Evolutionary conservation across 176 grass and related monocot species (phyloP).

Genomic region (Olyra latifolia): DNA sequence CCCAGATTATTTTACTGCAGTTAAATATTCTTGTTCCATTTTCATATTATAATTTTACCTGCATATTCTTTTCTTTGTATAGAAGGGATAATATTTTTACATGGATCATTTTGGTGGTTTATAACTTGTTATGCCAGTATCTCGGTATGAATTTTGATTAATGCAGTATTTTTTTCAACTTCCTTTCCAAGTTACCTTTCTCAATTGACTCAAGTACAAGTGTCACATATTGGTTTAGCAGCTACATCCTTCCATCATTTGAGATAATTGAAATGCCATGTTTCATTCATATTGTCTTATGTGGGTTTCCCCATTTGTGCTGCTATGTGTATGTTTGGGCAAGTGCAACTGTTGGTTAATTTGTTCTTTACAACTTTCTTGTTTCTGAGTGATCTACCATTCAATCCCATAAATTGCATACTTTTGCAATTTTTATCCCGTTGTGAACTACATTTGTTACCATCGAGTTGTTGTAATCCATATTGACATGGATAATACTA

Average conservation of each 20-base stretch:
- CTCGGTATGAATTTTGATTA: background rate
- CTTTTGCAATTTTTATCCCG: background rate
- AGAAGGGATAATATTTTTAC: background rate
- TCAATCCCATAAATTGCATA: background rate
- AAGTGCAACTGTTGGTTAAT: background rate
- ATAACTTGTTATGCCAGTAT: background rate
- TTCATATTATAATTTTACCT: background rate
- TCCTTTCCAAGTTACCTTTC: background rate
- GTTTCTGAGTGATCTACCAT: background rate
- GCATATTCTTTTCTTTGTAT: background rate
- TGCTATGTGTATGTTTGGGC: background rate
- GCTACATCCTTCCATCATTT: background rate
- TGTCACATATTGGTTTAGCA: background rate
- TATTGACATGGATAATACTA: background rate
- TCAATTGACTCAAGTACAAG: background rate
- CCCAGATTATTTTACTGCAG: background rate
- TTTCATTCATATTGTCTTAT: background rate
- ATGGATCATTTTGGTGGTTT: background rate
- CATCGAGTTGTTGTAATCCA: constrained; percentile 2
- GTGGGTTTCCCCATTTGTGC: background rate
- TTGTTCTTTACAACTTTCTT: background rate
- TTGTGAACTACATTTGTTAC: background rate
- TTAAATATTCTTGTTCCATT: background rate
- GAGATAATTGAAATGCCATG: background rate
- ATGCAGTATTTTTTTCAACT: background rate